These are phyloP conservation scores for Straminergon stramineum DNA, from an alignment of 225 moss, liverwort and hornwort genomes.

Conservation along the genomic window DNA sequence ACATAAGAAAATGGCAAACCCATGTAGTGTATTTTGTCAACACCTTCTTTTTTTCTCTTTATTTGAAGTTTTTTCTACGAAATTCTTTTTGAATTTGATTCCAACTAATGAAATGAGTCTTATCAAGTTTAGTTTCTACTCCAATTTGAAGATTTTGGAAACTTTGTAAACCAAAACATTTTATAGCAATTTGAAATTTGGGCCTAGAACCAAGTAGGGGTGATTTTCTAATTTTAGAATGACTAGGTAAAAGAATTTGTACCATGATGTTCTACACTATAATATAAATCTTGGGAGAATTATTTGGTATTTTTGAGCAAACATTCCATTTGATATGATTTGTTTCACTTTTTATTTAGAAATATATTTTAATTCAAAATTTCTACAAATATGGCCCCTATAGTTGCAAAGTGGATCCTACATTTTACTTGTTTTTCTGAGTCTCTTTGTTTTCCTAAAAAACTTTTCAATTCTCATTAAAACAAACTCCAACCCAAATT, in stretches of 20 bases:
- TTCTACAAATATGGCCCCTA: not conserved
- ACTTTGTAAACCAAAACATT: not conserved
- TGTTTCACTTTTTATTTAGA: not conserved
- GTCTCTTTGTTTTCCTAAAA: not conserved
- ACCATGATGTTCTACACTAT: not conserved
- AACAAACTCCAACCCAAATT: not conserved
- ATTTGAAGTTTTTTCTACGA: fast-evolving
- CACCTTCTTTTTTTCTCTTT: fast-evolving
- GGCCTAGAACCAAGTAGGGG: not conserved
- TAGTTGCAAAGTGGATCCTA: not conserved
- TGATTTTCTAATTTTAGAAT: not conserved
- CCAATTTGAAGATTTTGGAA: not conserved
- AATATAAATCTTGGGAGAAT: not conserved
- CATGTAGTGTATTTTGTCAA: not conserved
- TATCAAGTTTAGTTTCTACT: not conserved
- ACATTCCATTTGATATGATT: not conserved
- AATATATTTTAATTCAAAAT: not conserved
- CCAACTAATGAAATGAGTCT: not conserved
- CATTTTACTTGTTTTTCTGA: not conserved
- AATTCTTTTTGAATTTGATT: not conserved
- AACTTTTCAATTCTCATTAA: not conserved
- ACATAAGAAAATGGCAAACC: not conserved
- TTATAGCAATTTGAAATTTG: not conserved
- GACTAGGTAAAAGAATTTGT: fast-evolving
- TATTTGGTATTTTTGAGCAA: not conserved